These are phyloP conservation scores for Mycosphaerella sp. DNA, from an alignment of 2,329 filamentous ascomycete species.

Conservation along the genomic window DNA sequence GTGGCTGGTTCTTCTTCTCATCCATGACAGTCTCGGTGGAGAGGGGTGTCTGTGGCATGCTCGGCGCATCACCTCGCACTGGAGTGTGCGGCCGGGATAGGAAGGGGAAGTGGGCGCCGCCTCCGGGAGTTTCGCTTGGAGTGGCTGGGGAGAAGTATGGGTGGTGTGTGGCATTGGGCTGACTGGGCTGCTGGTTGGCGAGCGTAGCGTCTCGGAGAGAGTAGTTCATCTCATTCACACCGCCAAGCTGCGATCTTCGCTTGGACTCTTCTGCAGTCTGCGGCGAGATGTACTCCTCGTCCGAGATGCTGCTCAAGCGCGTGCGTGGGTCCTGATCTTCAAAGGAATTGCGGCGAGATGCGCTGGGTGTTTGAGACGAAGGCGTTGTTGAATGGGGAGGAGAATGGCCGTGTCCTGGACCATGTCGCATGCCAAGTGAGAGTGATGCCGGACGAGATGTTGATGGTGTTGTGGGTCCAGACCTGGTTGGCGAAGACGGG, in stretches of 20 bases:
- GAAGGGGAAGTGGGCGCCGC: slow-evolving; percentile 25
- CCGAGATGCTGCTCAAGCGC: slow-evolving; percentile 26
- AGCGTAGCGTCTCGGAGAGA: slow-evolving; percentile 28
- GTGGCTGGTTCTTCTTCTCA: slow-evolving; percentile 56
- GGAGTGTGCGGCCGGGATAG: slow-evolving; percentile 28
- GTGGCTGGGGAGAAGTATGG: slow-evolving; percentile 23
- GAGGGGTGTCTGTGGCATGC: slow-evolving; percentile 35
- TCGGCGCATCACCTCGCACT: slow-evolving; percentile 20
- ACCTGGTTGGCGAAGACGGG: slow-evolving; percentile 30
- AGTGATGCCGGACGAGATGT: slow-evolving; percentile 20
- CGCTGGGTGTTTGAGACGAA: slow-evolving; percentile 8
- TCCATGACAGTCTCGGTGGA: slow-evolving; percentile 54
- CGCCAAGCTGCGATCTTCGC: slow-evolving; percentile 26
- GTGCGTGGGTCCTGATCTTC: slow-evolving; percentile 22
- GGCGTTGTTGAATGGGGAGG: slow-evolving; percentile 11
- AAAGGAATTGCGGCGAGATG: slow-evolving; percentile 26
- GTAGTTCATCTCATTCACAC: slow-evolving; percentile 28
- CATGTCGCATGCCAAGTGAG: slow-evolving; percentile 30
- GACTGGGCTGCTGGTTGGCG: slow-evolving; percentile 15
- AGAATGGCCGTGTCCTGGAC: slow-evolving; percentile 29
- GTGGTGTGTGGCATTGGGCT: slow-evolving; percentile 15
- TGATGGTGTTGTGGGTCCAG: slow-evolving; percentile 24
- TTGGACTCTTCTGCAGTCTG: slow-evolving; percentile 32
- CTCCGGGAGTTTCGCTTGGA: slow-evolving; percentile 22
- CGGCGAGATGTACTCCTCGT: slow-evolving; percentile 31